A percentile compares a stretch with the other conserved stretches of the same genome.
Conservation (phyloP, 2,329 filamentous ascomycete genomes). For the Sporothrix humicola region DNA sequence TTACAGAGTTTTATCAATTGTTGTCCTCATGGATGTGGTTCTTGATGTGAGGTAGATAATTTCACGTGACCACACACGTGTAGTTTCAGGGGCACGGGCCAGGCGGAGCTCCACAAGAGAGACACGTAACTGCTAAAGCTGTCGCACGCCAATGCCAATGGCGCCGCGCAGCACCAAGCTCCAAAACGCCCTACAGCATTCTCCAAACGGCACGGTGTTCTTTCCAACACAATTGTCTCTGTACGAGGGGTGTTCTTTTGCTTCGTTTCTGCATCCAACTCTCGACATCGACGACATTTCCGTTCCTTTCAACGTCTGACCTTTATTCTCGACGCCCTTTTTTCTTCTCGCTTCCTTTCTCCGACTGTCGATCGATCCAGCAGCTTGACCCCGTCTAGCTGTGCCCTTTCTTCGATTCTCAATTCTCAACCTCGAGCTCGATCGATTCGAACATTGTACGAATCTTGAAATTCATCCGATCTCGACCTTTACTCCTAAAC, state of each 20-base stretch:
- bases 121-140: conserved; percentile 38
- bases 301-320: too few species aligned
- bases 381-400: background rate
- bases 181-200: background rate
- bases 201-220: conserved; percentile 33
- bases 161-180: conserved; percentile 27
- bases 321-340: too few species aligned
- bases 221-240: conserved; percentile 25
- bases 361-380: conserved; percentile 8
- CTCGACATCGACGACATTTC: too few species aligned
- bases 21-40: too few species aligned
- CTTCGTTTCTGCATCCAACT: too few species aligned
- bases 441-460: background rate
- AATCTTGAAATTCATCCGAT: background rate
- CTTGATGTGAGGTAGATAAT: too few species aligned
- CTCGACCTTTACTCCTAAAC: conserved; percentile 1
- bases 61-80: conserved; percentile 32
- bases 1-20: too few species aligned
- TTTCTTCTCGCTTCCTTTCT: background rate
- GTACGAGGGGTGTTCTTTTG: conserved; percentile 10
- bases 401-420: background rate
- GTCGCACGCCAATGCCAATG: conserved; percentile 24
- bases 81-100: conserved; percentile 21
- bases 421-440: background rate
- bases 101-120: conserved; percentile 32